These are phyloP conservation scores for Eimeria acervulina DNA, from an alignment of 169 alveolate genomes.

Conservation along the genomic window DNA sequence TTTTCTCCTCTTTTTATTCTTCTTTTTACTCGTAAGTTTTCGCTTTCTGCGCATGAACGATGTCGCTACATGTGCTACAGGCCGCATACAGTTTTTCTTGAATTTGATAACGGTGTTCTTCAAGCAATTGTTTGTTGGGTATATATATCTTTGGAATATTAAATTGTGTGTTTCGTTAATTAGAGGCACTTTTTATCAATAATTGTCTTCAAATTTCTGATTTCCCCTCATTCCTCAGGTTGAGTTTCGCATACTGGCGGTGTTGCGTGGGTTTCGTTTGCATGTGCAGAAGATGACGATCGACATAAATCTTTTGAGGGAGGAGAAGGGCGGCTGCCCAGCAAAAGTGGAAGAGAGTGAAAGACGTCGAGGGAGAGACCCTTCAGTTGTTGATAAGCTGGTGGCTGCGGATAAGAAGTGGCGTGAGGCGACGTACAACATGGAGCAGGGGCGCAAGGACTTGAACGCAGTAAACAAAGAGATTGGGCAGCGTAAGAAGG, in stretches of 20 bases:
- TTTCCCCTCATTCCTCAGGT: not conserved
- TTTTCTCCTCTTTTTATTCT: not conserved
- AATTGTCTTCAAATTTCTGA: not conserved
- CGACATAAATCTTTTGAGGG: slow-evolving; percentile 86
- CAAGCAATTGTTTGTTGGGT: no score
- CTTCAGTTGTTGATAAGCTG: slow-evolving; percentile 78
- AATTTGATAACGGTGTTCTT: no score
- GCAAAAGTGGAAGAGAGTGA: slow-evolving; percentile 84
- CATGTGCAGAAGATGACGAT: slow-evolving; percentile 84
- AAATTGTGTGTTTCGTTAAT: no score
- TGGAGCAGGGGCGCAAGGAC: slow-evolving; percentile 90
- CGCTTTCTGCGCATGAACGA: not conserved
- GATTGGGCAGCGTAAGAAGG: slow-evolving; percentile 87
- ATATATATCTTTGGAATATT: not conserved
- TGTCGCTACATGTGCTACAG: not conserved
- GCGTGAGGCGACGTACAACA: slow-evolving; percentile 89
- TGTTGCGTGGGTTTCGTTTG: not conserved
- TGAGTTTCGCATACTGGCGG: not conserved
- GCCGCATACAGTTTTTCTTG: not conserved
- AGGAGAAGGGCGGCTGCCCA: slow-evolving; percentile 88
- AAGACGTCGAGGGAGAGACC: slow-evolving; percentile 81
- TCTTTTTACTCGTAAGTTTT: not conserved
- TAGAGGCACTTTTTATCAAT: not conserved
- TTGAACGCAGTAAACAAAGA: slow-evolving; percentile 85
- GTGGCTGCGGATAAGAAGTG: slow-evolving; percentile 91